Evolutionary conservation across 129 eudicot species (phyloP).

Genomic region (Lactuca sativa): DNA sequence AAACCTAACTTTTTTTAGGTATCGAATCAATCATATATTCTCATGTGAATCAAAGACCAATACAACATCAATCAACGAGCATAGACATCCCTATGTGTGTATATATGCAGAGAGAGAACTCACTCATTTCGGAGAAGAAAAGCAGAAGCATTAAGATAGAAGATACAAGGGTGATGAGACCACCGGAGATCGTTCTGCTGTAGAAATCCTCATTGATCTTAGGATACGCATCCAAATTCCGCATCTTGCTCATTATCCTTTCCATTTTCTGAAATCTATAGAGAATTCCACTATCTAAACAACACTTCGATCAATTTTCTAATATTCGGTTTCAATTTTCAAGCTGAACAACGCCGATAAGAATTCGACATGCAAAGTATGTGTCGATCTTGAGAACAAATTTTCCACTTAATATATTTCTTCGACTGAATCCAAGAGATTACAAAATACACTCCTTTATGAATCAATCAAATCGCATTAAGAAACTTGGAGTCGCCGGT

Average conservation of each 20-base stretch:
- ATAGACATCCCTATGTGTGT: neutral
- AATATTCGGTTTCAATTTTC: neutral
- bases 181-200: constrained; percentile 87
- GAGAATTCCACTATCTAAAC: neutral
- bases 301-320: constrained; percentile 12
- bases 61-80: neutral
- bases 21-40: constrained; percentile 4
- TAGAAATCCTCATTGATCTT: constrained; percentile 89
- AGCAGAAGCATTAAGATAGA: constrained; percentile 75
- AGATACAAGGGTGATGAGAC: constrained; percentile 68
- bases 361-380: neutral
- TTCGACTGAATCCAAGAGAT: constrained; percentile 7
- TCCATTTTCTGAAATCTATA: constrained; percentile 42
- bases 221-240: constrained; percentile 77
- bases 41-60: neutral
- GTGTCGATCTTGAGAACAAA: neutral
- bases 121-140: constrained; percentile 84
- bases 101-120: constrained; percentile 25
- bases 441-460: neutral
- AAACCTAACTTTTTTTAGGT: constrained; percentile 16
- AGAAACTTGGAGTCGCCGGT: constrained; percentile 13
- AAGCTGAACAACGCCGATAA: neutral
- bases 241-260: constrained; percentile 51
- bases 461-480: constrained; percentile 9
- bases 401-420: neutral